phyloP scores from a whole-genome alignment of 2,329 filamentous ascomycete genomes.

The Fusarium cicatricum region DNA sequence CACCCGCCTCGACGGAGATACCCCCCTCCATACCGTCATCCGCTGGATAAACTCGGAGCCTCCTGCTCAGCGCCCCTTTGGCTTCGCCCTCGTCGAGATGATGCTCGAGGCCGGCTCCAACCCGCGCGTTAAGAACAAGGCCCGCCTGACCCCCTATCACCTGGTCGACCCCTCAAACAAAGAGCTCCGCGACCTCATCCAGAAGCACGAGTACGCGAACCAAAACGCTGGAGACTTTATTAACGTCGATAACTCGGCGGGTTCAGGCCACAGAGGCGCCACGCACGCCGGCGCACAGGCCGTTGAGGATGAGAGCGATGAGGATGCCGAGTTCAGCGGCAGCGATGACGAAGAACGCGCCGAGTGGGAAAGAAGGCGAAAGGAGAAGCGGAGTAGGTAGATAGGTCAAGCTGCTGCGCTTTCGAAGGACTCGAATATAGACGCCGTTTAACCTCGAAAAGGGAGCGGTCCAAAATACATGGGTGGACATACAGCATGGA shows the following conservation, averaged over 20 bases:
- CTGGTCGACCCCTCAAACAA: constrained; percentile 76
- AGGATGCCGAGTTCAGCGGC: constrained; percentile 68
- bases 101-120: constrained; percentile 80
- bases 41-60: constrained; percentile 77
- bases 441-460: constrained; percentile 19
- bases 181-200: constrained; percentile 68
- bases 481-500: constrained; percentile 29
- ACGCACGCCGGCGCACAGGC: constrained; percentile 3
- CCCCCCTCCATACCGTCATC: constrained; percentile 80
- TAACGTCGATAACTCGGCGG: constrained; percentile 41
- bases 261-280: constrained; percentile 11
- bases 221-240: constrained; percentile 68
- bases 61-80: constrained; percentile 69
- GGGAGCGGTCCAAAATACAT: constrained; percentile 12
- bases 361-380: constrained; percentile 65
- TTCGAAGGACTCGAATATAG: constrained; percentile 22
- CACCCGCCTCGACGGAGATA: constrained; percentile 76
- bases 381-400: constrained; percentile 47
- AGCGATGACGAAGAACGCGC: constrained; percentile 71
- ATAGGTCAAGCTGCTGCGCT: constrained; percentile 4
- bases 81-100: constrained; percentile 75
- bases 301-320: constrained; percentile 52
- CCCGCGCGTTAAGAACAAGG: constrained; percentile 71
- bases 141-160: constrained; percentile 74
- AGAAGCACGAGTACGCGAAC: constrained; percentile 73